Base-by-base conservation (phyloP, 2,329 filamentous ascomycete species). In the Trichoderma pleuroti region DNA sequence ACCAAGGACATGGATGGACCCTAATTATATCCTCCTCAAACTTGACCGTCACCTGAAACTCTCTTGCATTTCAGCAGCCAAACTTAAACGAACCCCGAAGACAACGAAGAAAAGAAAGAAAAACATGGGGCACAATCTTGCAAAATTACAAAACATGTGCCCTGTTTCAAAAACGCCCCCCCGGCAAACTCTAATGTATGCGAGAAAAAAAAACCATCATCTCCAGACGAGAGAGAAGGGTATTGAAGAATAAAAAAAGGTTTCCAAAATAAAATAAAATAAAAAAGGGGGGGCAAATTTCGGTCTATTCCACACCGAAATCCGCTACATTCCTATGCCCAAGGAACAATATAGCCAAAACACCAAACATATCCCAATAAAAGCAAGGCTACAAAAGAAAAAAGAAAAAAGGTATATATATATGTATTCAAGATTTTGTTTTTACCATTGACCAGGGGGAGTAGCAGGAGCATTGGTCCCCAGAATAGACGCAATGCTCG, bases 401-500 rank as follows among this genome's bases (percentile, higher is more conserved):
- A 28, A 49, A 34, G 46, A 65, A 18, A 65, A 49, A 49, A 4
- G 42, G 5, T 21, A 61, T 49, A 14, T n/a, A n/a, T n/a, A n/a
- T n/a, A n/a, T n/a, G n/a, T 63, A 21, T 46, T 63, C 12, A n/a
- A 28, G 7, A 30, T 64, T 24, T 52, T 26, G n/a, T 46, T 7
- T 52, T 71, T 12, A 66, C 65, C 67, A 61, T 34, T 36, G 32
- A n/a, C 36, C 60, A 28, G 28, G 32, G 4, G 32, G 28, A 28
- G 57, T 60, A 52, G 21, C 46, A 24, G 46, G 46, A 10, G 69
- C 70, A 28, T 72, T 61, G 32, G n/a, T 21, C 9, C 60, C 28
- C 28, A 90, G 81, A 70, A 91, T 88, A 39, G 88, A 87, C 56
- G 87, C 88, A 74, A 91, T 90, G 74, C 88, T 84, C 42, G 87